phyloP scores from a whole-genome alignment of 176 grass and related monocot species.

The Stipa capillata region DNA sequence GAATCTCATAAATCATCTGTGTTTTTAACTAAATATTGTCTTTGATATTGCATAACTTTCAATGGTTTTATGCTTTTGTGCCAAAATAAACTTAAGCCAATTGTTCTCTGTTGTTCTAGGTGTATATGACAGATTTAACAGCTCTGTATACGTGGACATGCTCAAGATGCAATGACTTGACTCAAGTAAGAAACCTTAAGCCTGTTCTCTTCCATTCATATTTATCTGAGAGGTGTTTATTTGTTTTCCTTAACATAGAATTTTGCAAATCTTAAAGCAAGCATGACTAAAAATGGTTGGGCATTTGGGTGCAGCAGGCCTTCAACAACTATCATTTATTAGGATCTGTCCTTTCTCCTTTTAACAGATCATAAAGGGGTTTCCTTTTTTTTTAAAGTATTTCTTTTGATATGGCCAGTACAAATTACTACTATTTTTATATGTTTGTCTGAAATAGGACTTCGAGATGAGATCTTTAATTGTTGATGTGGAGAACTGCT shows the following conservation, averaged over 20 bases:
- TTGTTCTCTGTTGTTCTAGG: conserved; percentile 25
- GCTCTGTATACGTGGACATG: conserved; percentile 65
- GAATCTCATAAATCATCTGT: neutral
- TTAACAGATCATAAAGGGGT: neutral
- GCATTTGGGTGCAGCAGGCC: neutral
- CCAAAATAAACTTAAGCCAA: conserved; percentile 6
- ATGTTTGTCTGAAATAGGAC: conserved; percentile 44
- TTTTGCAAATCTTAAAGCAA: neutral
- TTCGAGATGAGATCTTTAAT: conserved; percentile 88
- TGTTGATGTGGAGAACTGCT: conserved; percentile 82
- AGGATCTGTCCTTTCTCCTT: neutral
- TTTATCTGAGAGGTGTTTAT: neutral
- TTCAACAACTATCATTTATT: neutral
- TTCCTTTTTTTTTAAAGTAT: neutral
- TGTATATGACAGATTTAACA: conserved; percentile 72
- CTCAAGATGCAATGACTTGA: conserved; percentile 77
- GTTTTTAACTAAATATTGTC: neutral
- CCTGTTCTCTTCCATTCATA: neutral
- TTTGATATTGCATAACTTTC: neutral
- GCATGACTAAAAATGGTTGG: neutral
- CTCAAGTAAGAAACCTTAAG: conserved; percentile 45
- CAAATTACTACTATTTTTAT: conserved; percentile 15
- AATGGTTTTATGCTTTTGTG: neutral
- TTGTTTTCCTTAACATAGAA: neutral
- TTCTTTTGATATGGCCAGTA: neutral